These are phyloP conservation scores for Exophiala viscosa DNA, from an alignment of 2,329 filamentous ascomycete species.

Conservation along the genomic window DNA sequence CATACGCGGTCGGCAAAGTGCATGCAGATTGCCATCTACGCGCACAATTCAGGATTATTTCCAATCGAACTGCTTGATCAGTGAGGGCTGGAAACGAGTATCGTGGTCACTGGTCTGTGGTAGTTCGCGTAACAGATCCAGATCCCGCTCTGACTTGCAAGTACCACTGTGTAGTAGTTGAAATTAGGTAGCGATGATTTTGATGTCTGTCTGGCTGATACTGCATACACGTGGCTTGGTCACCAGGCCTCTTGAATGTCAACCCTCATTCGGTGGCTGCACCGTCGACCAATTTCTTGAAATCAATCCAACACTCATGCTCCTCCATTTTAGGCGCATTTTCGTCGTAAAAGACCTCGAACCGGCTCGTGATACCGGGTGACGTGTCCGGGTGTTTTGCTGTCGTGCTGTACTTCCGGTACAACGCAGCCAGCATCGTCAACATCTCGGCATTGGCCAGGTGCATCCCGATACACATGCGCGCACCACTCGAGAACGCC, in stretches of 20 bases:
- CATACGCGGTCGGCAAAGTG: neutral
- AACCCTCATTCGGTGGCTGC: neutral
- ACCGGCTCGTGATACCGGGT: slow-evolving; percentile 33
- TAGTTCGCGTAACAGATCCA: no score
- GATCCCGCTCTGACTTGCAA: no score
- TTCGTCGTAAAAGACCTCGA: slow-evolving; percentile 33
- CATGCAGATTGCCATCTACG: no score
- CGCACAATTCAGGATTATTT: no score
- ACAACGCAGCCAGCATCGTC: slow-evolving; percentile 44
- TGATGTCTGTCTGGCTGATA: no score
- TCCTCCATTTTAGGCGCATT: slow-evolving; percentile 25
- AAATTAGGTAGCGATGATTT: neutral
- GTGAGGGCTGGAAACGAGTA: no score
- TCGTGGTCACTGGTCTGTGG: no score
- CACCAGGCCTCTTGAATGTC: no score
- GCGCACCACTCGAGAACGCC: slow-evolving; percentile 39
- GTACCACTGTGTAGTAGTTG: no score
- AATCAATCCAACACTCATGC: slow-evolving; percentile 27
- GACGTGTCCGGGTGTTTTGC: slow-evolving; percentile 28
- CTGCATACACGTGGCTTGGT: neutral
- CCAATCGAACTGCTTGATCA: no score
- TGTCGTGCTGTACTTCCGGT: slow-evolving; percentile 42
- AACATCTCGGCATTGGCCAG: slow-evolving; percentile 53
- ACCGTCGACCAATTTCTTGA: slow-evolving; percentile 10
- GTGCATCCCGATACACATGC: slow-evolving; percentile 43